Evolutionary conservation across 1,139 yeast species (phyloP), one percentile per base, ranked within the genome.

Genomic region (Groenewaldozyma sp.): DNA sequence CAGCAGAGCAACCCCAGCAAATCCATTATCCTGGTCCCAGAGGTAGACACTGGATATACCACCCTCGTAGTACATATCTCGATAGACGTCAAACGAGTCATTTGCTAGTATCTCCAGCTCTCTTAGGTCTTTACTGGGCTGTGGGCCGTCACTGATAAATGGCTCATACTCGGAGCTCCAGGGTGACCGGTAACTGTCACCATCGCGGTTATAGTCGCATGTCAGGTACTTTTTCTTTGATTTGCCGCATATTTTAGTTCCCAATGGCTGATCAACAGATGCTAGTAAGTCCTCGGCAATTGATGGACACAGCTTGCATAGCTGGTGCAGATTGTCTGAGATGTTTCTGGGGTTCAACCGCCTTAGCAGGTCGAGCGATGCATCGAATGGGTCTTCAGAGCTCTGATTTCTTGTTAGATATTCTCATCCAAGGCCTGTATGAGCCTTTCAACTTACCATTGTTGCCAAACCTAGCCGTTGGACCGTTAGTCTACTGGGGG

Each of bases 191-290:
- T 74, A 83, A 24, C 91, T 79, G 60, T 91, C 97, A 4, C 94
- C 91, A 55, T 91, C 98, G 49, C 98, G 71, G 61, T 91, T 91
- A 60, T 88, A 91, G 59, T 91, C 98, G 63, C 98, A 91, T 40
- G 91, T 76, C 47, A 91, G 69, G 59, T 70, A 91, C 45, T 74
- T 73, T 59, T 81, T 82, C 17, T 83, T 82, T 6, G 76, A 60
- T 42, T 69, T 60, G 31, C 63, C 54, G 58, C 94, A 91, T 34
- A 68, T 69, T 38, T 69, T 59, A 32, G 78, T 66, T 35, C 67
- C 64, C 51, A 91, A 68, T 13, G 98, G 97, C 41, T 82, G 81
- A 61, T 91, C 98, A 13, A 88, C 88, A 0, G 94, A 74, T 3
- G 94, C 76, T 39, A 91, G 68, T 45, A 91, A 69, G 50, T 88